phyloP scores from a whole-genome alignment of 371 early-diverging fungal species.

The Smittium culicis region DNA sequence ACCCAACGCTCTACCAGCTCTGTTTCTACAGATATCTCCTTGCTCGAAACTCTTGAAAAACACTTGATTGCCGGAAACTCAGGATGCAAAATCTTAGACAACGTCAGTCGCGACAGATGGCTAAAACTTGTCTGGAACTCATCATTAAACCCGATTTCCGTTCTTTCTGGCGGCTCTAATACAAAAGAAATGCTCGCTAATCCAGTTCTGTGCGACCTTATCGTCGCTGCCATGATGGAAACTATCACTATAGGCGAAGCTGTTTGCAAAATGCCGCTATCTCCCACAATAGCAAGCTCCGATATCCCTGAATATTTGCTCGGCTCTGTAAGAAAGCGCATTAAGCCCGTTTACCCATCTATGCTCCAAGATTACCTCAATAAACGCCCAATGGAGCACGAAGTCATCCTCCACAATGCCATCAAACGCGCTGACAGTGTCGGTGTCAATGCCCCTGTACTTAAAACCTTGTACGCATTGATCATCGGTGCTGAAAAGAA shows the following conservation, averaged over 20 bases:
- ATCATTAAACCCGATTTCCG: slow-evolving; percentile 56
- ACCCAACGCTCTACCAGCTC: slow-evolving; percentile 1
- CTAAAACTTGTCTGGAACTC: slow-evolving; percentile 78
- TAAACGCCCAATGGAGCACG: slow-evolving; percentile 32
- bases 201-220: slow-evolving; percentile 34
- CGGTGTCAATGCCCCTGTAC: slow-evolving; percentile 20
- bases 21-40: no score
- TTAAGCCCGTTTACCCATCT: slow-evolving; percentile 22
- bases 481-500: slow-evolving; percentile 21
- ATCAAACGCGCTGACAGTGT: slow-evolving; percentile 17
- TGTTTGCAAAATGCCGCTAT: slow-evolving; percentile 22
- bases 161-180: slow-evolving; percentile 46
- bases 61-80: slow-evolving; percentile 43
- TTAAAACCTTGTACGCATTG: slow-evolving; percentile 28
- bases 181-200: slow-evolving; percentile 44
- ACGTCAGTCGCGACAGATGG: slow-evolving; percentile 62
- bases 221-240: slow-evolving; percentile 10
- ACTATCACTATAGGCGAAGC: slow-evolving; percentile 29
- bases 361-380: slow-evolving; percentile 31
- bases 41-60: slow-evolving; percentile 14
- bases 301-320: slow-evolving; percentile 18
- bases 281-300: slow-evolving; percentile 6
- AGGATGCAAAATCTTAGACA: slow-evolving; percentile 26
- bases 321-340: slow-evolving; percentile 8
- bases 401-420: slow-evolving; percentile 25